Evolutionary conservation across 345 rosid genomes (phyloP).

Genomic region (Iberis pinnata): DNA sequence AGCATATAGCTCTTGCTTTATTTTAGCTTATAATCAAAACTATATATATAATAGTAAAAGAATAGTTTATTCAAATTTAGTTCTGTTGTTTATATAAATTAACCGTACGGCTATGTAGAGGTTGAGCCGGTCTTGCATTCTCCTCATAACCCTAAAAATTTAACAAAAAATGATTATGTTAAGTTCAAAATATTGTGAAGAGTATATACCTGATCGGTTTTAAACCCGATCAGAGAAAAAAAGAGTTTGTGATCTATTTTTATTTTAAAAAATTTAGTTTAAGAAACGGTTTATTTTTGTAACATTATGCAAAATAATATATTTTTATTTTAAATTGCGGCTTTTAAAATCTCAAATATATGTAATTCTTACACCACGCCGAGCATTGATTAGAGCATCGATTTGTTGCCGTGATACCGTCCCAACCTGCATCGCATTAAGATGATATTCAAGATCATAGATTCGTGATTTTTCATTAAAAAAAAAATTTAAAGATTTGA

Average conservation of each 20-base stretch:
- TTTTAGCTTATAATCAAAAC: neutral
- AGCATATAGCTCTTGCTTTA: neutral
- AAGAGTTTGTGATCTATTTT: too few relatives aligned
- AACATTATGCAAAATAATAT: too few relatives aligned
- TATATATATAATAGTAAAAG: too few relatives aligned
- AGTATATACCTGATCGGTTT: too few relatives aligned
- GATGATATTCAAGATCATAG: too few relatives aligned
- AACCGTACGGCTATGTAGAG: conserved; percentile 9
- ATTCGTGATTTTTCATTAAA: too few relatives aligned
- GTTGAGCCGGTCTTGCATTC: conserved; percentile 29
- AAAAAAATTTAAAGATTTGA: neutral
- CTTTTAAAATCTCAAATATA: too few relatives aligned
- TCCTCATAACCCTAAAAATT: conserved; percentile 22
- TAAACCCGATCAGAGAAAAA: too few relatives aligned
- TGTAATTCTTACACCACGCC: conserved; percentile 25
- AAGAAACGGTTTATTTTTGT: too few relatives aligned
- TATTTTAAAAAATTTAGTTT: too few relatives aligned
- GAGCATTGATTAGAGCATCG: conserved; percentile 26
- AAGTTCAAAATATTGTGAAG: neutral
- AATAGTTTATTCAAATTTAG: neutral
- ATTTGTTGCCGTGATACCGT: conserved; percentile 66
- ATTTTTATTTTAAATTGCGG: too few relatives aligned
- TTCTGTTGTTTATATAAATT: conserved; percentile 16
- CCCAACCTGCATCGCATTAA: conserved; percentile 35
- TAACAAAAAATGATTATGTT: neutral